Conservation (phyloP, 768 basidiomycete genomes). For the Gautieria morchelliformis region DNA sequence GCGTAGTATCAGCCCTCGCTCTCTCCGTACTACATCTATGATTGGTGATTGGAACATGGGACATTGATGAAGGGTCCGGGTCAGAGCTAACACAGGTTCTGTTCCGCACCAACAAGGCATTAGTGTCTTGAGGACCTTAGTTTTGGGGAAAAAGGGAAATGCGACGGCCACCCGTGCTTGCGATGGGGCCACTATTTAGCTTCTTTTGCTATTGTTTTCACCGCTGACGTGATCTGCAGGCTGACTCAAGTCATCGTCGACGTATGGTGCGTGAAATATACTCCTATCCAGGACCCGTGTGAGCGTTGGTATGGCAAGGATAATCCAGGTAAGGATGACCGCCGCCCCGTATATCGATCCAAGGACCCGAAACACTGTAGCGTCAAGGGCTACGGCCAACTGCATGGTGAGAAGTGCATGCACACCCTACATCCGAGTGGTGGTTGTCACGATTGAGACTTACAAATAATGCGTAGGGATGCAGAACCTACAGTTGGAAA, state of each 20-base stretch:
- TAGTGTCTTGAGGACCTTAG: too few relatives aligned
- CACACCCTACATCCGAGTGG: slow-evolving; percentile 20
- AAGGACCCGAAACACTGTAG: slow-evolving; percentile 40
- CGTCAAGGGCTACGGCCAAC: slow-evolving; percentile 39
- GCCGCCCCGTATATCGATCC: slow-evolving; percentile 31
- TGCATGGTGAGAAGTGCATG: slow-evolving; percentile 41
- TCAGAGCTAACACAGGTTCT: too few relatives aligned
- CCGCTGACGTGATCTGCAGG: not conserved
- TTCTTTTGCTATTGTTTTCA: not conserved
- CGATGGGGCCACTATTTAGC: not conserved
- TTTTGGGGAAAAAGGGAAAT: too few relatives aligned
- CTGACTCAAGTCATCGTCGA: slow-evolving; percentile 1
- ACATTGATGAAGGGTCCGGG: too few relatives aligned
- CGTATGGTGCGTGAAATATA: not conserved
- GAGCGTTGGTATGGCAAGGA: slow-evolving; percentile 3
- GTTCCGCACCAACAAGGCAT: too few relatives aligned
- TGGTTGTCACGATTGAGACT: not conserved
- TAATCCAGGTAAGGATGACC: not conserved
- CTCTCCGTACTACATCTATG: too few relatives aligned
- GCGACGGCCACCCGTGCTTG: slow-evolving; percentile 7
- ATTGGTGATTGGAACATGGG: too few relatives aligned
- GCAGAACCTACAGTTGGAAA: slow-evolving; percentile 36
- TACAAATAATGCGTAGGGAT: not conserved
- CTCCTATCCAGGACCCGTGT: slow-evolving; percentile 1
- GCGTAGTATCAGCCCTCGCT: too few relatives aligned